phyloP scores from a whole-genome alignment of 2,329 filamentous ascomycete species.

The Trichocomaceae sp. region DNA sequence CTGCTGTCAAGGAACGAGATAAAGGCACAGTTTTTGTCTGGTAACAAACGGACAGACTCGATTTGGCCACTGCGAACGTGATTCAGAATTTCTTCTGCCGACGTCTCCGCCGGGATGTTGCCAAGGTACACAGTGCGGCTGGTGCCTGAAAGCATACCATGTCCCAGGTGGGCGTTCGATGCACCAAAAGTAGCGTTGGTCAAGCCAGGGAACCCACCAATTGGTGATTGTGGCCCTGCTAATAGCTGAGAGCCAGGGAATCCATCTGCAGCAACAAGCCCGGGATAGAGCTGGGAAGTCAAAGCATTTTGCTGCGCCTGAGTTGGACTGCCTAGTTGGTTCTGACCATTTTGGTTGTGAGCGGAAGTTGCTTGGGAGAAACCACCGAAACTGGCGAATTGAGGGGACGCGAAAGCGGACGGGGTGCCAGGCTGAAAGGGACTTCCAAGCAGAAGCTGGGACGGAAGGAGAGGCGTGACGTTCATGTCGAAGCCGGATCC shows the following conservation, averaged over 20 bases:
- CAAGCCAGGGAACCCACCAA: constrained; percentile 62
- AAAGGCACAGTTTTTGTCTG: constrained; percentile 99
- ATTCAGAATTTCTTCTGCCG: constrained; percentile 90
- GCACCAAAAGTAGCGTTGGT: constrained; percentile 53
- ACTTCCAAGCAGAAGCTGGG: constrained; percentile 87
- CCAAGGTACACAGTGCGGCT: constrained; percentile 96
- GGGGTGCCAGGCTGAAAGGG: constrained; percentile 95
- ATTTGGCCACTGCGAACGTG: constrained; percentile 97
- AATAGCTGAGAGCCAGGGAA: constrained; percentile 74
- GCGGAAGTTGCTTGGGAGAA: constrained; percentile 60
- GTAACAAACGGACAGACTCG: constrained; percentile 92
- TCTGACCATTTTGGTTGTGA: constrained; percentile 51
- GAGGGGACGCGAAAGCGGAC: constrained; percentile 78
- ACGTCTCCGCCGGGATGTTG: constrained; percentile 96
- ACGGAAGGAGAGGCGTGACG: constrained; percentile 91
- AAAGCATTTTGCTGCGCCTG: constrained; percentile 61
- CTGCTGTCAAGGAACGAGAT: constrained; percentile 98
- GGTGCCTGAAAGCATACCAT: constrained; percentile 79
- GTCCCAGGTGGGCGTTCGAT: constrained; percentile 66
- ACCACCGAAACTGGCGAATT: constrained; percentile 77
- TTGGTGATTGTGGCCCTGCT: constrained; percentile 79
- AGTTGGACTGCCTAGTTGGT: constrained; percentile 65
- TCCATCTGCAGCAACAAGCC: constrained; percentile 76
- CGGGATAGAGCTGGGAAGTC: constrained; percentile 76
- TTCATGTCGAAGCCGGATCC: constrained; percentile 95